Evolutionary conservation across 1,284 basidiomycete genomes (phyloP), one percentile per base, ranked within the genome.

Genomic region (Sporisorium sorghi): DNA sequence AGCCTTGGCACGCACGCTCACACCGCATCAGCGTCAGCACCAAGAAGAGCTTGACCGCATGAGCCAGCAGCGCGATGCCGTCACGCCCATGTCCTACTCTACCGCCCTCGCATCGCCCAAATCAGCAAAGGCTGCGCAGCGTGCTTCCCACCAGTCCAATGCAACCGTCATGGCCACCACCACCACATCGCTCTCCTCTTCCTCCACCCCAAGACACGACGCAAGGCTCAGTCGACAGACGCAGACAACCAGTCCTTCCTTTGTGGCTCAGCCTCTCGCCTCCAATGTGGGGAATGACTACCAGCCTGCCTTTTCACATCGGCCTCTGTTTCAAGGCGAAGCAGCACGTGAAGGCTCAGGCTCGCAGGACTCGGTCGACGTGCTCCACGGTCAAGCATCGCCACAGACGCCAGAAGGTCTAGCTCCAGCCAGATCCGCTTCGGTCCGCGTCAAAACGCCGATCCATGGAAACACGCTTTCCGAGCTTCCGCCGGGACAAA

Each of bases 391-490:
- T 5, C 58, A 47, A 24, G 17, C 37, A 11, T 49, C 49, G n/a
- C 50, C 44, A 3, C 48, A 42, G 26, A 26, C 30, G 12, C 30
- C 24, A 12, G 51, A 58, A 21, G 43, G 33, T 17, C 15, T n/a
- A 11, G 32, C 59, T 14, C 55, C 58, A 0, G 35, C 58, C 14
- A 57, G 66, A 10, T 62, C 66, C 15, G 66, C 59, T 0, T 62
- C 59, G 11, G 66, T 68, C 15, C 44, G 66, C 2, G 59, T 54
- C 55, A 68, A 68, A 50, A 68, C 59, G 39, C 66, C 66, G 17
- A 53, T 68, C 30, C 62, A 58, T 39, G 66, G 66, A 28, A 68
- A 60, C 17, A 62, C 66, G 32, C 43, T 62, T 5, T 24, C 42
- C 19, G 59, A 60, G 21, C 50, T 68, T n/a, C 66, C 66, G 26